phyloP scores from a whole-genome alignment of 164 flowering plant genomes.

The Paratinospora sagittata region DNA sequence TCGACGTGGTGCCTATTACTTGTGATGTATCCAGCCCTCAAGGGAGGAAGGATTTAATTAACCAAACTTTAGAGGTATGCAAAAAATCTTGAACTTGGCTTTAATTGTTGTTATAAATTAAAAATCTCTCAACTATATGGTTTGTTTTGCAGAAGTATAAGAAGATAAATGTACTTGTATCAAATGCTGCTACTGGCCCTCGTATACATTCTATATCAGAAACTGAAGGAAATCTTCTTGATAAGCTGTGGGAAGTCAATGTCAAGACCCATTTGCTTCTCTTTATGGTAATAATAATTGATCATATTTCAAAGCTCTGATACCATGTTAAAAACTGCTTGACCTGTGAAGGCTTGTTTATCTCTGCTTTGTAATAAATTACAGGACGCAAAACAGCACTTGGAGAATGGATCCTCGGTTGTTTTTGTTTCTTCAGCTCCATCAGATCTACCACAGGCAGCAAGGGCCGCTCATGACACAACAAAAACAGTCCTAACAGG shows the following conservation, averaged over 20 bases:
- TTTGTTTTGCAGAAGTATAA: slow-evolving; percentile 63
- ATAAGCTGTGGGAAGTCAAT: slow-evolving; percentile 31
- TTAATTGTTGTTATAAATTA: background rate
- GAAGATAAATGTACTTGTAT: slow-evolving; percentile 68
- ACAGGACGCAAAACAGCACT: slow-evolving; percentile 83
- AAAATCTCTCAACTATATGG: background rate
- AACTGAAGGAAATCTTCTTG: slow-evolving; percentile 67
- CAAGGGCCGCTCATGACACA: slow-evolving; percentile 88
- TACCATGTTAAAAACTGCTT: too few species aligned
- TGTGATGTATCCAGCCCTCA: slow-evolving; percentile 83
- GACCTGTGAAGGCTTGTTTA: background rate
- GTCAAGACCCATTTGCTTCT: background rate
- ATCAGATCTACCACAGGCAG: slow-evolving; percentile 46
- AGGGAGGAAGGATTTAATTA: slow-evolving; percentile 72
- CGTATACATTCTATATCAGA: slow-evolving; percentile 49
- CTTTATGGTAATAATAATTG: background rate
- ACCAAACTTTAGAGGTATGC: slow-evolving; percentile 58
- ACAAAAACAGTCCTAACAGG: slow-evolving; percentile 97
- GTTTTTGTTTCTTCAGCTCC: slow-evolving; percentile 71
- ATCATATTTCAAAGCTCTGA: too few species aligned
- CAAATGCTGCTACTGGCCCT: slow-evolving; percentile 90
- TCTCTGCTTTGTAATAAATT: background rate
- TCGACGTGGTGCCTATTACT: slow-evolving; percentile 68
- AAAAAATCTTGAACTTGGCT: too few species aligned
- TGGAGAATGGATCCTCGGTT: slow-evolving; percentile 76